phyloP scores from a whole-genome alignment of 306 rosid genomes.

The Trifolium subterraneum region DNA sequence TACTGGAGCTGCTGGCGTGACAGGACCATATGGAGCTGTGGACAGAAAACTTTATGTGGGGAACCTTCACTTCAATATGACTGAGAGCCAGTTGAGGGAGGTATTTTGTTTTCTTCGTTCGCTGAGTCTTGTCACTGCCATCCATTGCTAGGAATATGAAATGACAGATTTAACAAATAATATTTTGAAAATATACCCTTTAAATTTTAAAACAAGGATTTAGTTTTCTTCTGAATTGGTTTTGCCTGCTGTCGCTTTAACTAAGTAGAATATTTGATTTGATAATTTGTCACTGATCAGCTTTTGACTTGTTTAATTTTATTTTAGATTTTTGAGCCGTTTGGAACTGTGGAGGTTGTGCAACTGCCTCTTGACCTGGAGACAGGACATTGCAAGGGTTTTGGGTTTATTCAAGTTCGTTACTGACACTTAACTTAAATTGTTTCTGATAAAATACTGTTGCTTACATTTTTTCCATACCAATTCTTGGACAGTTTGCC shows the following conservation, averaged over 20 bases:
- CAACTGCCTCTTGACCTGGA: constrained; percentile 96
- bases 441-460: constrained; percentile 11
- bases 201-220: not conserved
- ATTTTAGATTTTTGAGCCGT: constrained; percentile 90
- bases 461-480: constrained; percentile 26
- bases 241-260: not conserved
- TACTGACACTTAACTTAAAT: constrained; percentile 22
- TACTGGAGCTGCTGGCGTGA: constrained; percentile 64
- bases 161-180: not conserved
- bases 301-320: constrained; percentile 21
- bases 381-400: constrained; percentile 99
- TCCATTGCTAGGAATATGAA: constrained; percentile 16
- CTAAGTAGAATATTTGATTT: constrained; percentile 23
- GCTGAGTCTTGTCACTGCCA: constrained; percentile 4
- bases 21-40: constrained; percentile 94
- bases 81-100: constrained; percentile 94
- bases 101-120: constrained; percentile 47
- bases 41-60: constrained; percentile 97
- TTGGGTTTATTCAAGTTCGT: constrained; percentile 97
- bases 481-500: constrained; percentile 67
- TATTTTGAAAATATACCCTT: not conserved
- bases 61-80: constrained; percentile 97
- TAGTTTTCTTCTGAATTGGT: constrained; percentile 1
- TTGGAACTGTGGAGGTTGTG: constrained; percentile 96
- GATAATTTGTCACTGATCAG: constrained; percentile 13